A percentile compares a stretch with the other conserved stretches of the same genome.
Conservation (phyloP, 495 filamentous ascomycete species). For the Xylaria palmicola region DNA sequence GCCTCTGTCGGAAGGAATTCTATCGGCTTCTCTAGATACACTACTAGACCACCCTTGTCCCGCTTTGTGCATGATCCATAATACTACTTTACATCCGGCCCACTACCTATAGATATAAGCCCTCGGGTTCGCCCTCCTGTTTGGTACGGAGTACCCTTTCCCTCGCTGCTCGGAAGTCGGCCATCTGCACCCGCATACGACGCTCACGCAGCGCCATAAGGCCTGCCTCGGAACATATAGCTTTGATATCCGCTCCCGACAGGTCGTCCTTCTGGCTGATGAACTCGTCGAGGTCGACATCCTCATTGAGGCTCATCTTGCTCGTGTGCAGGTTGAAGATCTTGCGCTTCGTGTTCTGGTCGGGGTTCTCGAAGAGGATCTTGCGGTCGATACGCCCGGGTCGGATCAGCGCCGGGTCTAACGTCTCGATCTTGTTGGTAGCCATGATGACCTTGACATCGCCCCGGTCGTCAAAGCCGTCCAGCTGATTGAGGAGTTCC, state of each 20-base stretch:
- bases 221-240: slow-evolving; percentile 96
- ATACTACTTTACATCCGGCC: neutral
- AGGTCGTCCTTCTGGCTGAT: slow-evolving; percentile 98
- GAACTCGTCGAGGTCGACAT: slow-evolving; percentile 98
- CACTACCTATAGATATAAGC: slow-evolving; percentile 95
- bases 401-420: slow-evolving; percentile 94
- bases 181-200: slow-evolving; percentile 98
- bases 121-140: slow-evolving; percentile 96
- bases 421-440: slow-evolving; percentile 98
- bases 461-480: slow-evolving; percentile 97
- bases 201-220: slow-evolving; percentile 93
- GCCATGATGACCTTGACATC: slow-evolving; percentile 99
- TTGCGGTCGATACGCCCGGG: slow-evolving; percentile 98
- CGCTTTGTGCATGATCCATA: no score
- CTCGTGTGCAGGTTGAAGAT: slow-evolving; percentile 99
- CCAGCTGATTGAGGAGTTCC: slow-evolving; percentile 96
- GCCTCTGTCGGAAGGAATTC: no score
- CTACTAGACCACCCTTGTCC: no score
- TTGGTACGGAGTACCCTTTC: slow-evolving; percentile 98
- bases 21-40: no score
- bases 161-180: slow-evolving; percentile 88
- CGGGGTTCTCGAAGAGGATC: slow-evolving; percentile 98
- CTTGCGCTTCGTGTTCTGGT: slow-evolving; percentile 99
- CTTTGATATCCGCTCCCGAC: slow-evolving; percentile 96
- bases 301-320: slow-evolving; percentile 95